Percentiles rank a stretch among this genome's conserved stretches.
Evolutionary conservation across 306 rosid genomes (phyloP).

Genomic region (Canavalia ensiformis): DNA sequence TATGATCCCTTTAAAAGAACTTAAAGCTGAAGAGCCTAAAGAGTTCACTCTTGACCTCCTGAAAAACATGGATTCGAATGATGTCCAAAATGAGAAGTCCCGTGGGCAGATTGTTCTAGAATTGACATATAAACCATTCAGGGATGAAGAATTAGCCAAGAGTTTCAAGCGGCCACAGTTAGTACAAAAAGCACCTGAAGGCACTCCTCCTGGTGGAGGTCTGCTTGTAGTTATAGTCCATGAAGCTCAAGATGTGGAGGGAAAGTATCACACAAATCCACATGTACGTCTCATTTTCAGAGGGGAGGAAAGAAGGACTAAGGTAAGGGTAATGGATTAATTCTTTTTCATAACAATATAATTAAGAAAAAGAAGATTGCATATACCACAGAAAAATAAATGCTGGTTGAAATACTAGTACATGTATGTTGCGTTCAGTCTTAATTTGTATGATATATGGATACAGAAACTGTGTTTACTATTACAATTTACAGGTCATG

Average conservation of each 20-base stretch:
- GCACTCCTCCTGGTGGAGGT: constrained; percentile 86
- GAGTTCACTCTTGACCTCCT: constrained; percentile 70
- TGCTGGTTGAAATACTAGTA: too few relatives aligned
- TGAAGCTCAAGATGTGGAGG: constrained; percentile 88
- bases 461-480: background rate
- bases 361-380: too few relatives aligned
- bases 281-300: constrained; percentile 68
- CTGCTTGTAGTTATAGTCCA: constrained; percentile 74
- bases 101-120: constrained; percentile 87
- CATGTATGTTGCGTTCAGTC: background rate
- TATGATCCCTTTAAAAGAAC: constrained; percentile 69
- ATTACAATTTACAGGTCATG: constrained; percentile 52
- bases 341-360: too few relatives aligned
- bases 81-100: constrained; percentile 77
- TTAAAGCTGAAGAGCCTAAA: constrained; percentile 67
- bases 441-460: background rate
- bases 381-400: background rate
- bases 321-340: constrained; percentile 54
- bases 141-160: constrained; percentile 68
- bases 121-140: constrained; percentile 79
- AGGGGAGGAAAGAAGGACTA: constrained; percentile 86
- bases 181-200: constrained; percentile 67
- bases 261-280: constrained; percentile 91
- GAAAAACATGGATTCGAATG: constrained; percentile 76
- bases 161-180: constrained; percentile 55